Evolutionary conservation across 2,329 filamentous ascomycete species (phyloP).

Genomic region (Fusarium sp.): DNA sequence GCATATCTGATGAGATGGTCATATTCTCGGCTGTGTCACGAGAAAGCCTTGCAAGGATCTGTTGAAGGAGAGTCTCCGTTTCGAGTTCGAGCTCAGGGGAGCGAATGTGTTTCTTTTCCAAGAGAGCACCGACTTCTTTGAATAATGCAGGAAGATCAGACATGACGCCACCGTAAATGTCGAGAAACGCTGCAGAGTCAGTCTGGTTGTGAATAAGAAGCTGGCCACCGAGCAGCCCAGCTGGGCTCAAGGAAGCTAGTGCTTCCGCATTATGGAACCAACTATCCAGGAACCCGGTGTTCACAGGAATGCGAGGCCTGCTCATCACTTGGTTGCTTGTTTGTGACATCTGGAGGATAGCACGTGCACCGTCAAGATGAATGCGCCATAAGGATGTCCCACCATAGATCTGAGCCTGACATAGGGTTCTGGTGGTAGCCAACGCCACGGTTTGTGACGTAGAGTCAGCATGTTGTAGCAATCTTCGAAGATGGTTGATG

Average conservation of each 20-base stretch:
- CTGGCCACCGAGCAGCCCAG: not conserved
- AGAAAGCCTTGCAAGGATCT: constrained; percentile 1
- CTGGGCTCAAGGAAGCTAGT: constrained; percentile 20
- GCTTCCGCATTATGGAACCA: constrained; percentile 33
- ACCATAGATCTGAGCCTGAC: constrained; percentile 27
- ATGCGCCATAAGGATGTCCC: constrained; percentile 21
- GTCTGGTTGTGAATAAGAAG: not conserved
- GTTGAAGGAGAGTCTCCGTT: not conserved
- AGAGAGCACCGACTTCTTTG: constrained; percentile 5
- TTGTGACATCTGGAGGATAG: not conserved
- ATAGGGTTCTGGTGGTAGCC: constrained; percentile 23
- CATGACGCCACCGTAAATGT: constrained; percentile 24
- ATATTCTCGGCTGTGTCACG: constrained; percentile 7
- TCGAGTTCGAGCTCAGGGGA: not conserved
- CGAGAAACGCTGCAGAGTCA: not conserved
- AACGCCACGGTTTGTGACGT: constrained; percentile 5
- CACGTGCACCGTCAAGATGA: constrained; percentile 22
- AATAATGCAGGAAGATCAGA: constrained; percentile 26
- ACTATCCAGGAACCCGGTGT: constrained; percentile 7
- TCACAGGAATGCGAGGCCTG: not conserved
- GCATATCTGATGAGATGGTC: not conserved
- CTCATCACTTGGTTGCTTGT: rapidly evolving
- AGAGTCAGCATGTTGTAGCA: not conserved
- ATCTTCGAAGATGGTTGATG: constrained; percentile 3
- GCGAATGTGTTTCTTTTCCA: not conserved